Conservation (phyloP, 805 yeast genomes). For the Candida sanyiensis region DNA sequence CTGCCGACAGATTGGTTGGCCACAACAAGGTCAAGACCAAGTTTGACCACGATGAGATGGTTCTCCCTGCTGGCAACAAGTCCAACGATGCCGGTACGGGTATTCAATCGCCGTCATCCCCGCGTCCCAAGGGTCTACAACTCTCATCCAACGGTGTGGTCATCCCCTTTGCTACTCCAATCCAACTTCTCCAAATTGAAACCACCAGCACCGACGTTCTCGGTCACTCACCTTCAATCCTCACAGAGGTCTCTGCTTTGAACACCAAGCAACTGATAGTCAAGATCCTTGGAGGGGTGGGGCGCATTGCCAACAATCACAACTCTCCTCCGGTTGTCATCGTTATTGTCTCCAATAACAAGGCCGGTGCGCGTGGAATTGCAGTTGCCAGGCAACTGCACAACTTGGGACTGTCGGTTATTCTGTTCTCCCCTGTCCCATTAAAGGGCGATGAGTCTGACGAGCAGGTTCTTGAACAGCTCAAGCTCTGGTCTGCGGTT, state of each 20-base stretch:
- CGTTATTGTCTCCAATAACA: slow-evolving; percentile 53
- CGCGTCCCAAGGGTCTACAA: slow-evolving; percentile 14
- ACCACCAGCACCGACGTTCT: slow-evolving; percentile 49
- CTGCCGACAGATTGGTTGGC: slow-evolving; percentile 62
- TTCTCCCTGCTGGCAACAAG: slow-evolving; percentile 24
- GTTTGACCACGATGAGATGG: slow-evolving; percentile 69
- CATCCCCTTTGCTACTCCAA: slow-evolving; percentile 64
- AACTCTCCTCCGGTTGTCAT: slow-evolving; percentile 64
- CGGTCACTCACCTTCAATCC: slow-evolving; percentile 37
- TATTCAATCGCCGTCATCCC: slow-evolving; percentile 3
- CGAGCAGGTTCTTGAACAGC: slow-evolving; percentile 38
- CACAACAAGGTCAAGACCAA: slow-evolving; percentile 56
- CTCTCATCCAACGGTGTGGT: slow-evolving; percentile 21
- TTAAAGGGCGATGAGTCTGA: slow-evolving; percentile 13
- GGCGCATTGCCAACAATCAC: slow-evolving; percentile 61
- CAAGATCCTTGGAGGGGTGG: slow-evolving; percentile 61
- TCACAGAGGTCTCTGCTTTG: slow-evolving; percentile 64
- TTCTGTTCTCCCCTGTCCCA: slow-evolving; percentile 27
- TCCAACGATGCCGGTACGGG: not conserved
- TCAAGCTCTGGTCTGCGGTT: slow-evolving; percentile 46
- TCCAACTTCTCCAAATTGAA: slow-evolving; percentile 75
- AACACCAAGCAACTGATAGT: slow-evolving; percentile 57
- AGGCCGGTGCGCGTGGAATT: slow-evolving; percentile 69
- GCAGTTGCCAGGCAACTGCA: slow-evolving; percentile 75
- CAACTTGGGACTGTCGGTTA: slow-evolving; percentile 66